phyloP scores from a whole-genome alignment of 129 eudicot genomes.

The Flaveria robusta region DNA sequence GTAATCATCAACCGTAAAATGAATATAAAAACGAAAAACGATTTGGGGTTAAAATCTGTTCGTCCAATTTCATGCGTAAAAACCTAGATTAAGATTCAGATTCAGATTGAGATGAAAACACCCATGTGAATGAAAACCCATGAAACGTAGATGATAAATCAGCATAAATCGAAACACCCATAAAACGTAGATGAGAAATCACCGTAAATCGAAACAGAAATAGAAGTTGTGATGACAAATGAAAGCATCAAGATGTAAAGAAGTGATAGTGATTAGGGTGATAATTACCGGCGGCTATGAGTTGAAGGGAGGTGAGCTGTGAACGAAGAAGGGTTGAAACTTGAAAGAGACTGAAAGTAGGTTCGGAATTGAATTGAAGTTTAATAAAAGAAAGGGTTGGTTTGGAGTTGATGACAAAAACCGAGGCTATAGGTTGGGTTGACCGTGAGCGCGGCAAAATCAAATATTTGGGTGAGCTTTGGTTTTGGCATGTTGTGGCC shows the following conservation, averaged over 20 bases:
- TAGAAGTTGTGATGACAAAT: neutral
- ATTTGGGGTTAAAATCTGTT: too few species aligned
- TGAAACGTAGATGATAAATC: neutral
- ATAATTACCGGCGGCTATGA: conserved; percentile 15
- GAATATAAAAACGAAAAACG: too few species aligned
- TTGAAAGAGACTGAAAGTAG: too few species aligned
- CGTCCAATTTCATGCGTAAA: too few species aligned
- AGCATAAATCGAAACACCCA: neutral
- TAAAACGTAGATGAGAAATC: neutral
- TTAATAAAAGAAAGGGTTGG: too few species aligned
- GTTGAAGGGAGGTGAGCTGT: neutral
- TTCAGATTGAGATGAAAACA: neutral
- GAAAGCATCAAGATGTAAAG: too few species aligned
- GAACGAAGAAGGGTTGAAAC: too few species aligned
- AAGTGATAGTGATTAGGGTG: too few species aligned
- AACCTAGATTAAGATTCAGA: neutral
- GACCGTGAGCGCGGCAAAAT: conserved; percentile 42
- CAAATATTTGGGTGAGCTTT: conserved; percentile 21
- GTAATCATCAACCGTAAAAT: too few species aligned
- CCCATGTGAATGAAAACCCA: too few species aligned
- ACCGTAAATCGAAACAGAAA: neutral
- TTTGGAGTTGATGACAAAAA: too few species aligned
- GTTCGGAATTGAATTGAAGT: too few species aligned
- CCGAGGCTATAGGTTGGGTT: conserved; percentile 16
- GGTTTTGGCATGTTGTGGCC: conserved; percentile 31